Evolutionary conservation across 164 flowering plant genomes (phyloP).

Genomic region (Vitis rotundifolia): DNA sequence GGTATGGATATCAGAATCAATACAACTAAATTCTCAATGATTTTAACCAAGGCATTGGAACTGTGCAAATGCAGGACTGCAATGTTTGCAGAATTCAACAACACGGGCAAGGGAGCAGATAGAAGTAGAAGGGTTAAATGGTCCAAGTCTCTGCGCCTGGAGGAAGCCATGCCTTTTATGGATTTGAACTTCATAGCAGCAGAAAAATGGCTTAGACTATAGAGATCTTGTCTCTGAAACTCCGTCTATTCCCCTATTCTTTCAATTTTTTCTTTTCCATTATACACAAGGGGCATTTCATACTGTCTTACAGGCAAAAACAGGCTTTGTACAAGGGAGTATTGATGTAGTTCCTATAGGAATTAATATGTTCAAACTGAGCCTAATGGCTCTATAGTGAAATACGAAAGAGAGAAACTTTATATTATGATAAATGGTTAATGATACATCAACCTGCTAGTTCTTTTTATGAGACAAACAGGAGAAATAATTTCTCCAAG

Average conservation of each 20-base stretch:
- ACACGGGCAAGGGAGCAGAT: conserved; percentile 77
- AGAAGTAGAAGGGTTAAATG: conserved; percentile 52
- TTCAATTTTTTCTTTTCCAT: neutral
- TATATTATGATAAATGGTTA: neutral
- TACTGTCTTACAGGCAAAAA: no score
- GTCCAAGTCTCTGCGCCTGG: conserved; percentile 51
- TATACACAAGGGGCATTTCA: neutral
- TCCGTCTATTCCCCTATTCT: neutral
- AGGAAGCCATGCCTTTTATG: conserved; percentile 55
- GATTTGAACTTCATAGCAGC: conserved; percentile 56
- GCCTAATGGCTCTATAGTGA: no score
- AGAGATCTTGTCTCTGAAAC: neutral
- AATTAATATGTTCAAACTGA: no score
- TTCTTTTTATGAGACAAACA: no score
- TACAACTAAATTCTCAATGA: neutral
- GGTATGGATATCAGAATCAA: no score
- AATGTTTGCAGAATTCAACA: conserved; percentile 63
- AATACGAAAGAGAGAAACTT: no score
- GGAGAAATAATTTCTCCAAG: no score
- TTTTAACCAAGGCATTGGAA: neutral
- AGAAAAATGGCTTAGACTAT: conserved; percentile 73
- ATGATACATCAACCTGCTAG: neutral
- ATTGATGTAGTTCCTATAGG: no score
- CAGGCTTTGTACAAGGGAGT: no score
- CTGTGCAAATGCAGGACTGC: conserved; percentile 50